These are phyloP conservation scores for Linum lewisii DNA, from an alignment of 345 rosid species.

Conservation along the genomic window DNA sequence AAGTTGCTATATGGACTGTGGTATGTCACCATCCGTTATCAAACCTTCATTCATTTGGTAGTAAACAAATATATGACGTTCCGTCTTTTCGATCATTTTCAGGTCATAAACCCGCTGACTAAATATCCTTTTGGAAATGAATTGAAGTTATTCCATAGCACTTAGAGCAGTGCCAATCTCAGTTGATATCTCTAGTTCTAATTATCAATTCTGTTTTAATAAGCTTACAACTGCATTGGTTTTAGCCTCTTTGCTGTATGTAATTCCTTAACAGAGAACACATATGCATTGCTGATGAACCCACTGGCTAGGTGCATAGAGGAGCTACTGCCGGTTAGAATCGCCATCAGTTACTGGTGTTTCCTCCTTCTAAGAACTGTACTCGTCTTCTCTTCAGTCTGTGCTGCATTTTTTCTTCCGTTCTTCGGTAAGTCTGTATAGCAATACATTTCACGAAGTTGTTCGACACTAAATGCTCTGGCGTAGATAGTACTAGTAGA, in stretches of 20 bases:
- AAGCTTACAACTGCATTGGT: too few relatives aligned
- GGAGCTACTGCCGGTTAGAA: slow-evolving; percentile 58
- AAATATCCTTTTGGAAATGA: slow-evolving; percentile 52
- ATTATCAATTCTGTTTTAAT: neutral
- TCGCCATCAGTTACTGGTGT: slow-evolving; percentile 45
- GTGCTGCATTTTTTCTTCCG: slow-evolving; percentile 71
- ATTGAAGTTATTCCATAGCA: neutral
- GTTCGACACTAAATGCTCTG: too few relatives aligned
- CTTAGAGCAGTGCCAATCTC: neutral
- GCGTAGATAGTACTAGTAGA: too few relatives aligned
- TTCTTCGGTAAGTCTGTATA: slow-evolving; percentile 52
- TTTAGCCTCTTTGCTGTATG: neutral
- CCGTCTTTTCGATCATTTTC: slow-evolving; percentile 12
- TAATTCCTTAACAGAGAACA: slow-evolving; percentile 32
- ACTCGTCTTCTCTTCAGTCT: slow-evolving; percentile 73
- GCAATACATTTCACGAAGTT: neutral
- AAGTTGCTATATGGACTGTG: slow-evolving; percentile 78
- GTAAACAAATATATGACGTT: neutral
- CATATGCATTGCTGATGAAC: slow-evolving; percentile 66
- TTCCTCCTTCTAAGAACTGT: slow-evolving; percentile 56
- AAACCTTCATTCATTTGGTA: neutral
- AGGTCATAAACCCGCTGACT: slow-evolving; percentile 91
- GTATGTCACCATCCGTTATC: slow-evolving; percentile 28
- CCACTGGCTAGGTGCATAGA: slow-evolving; percentile 88
- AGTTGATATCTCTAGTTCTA: neutral